A percentile compares a stretch with the other conserved stretches of the same genome.
phyloP scores from a whole-genome alignment of 176 grass and related monocot species.

The Canna indica region DNA sequence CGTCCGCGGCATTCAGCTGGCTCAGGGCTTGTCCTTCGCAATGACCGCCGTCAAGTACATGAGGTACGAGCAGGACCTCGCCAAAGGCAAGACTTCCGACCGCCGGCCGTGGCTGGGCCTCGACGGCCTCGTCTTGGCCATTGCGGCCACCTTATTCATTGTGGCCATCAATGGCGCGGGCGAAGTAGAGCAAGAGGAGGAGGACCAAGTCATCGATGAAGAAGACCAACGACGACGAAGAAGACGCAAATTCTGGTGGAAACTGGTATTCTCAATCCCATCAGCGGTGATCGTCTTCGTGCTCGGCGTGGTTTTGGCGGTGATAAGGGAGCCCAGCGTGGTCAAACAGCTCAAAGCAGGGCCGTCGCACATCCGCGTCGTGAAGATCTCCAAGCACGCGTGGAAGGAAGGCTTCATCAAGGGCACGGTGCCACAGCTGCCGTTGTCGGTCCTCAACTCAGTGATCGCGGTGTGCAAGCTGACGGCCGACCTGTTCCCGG shows the following conservation, averaged over 20 bases:
- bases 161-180: slow-evolving; percentile 60
- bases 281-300: slow-evolving; percentile 73
- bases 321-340: slow-evolving; percentile 47
- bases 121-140: slow-evolving; percentile 58
- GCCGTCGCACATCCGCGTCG: slow-evolving; percentile 40
- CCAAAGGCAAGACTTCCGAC: slow-evolving; percentile 34
- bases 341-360: slow-evolving; percentile 45
- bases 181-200: not conserved
- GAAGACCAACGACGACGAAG: not conserved
- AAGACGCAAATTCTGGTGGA: not conserved
- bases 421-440: slow-evolving; percentile 71
- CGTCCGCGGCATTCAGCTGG: slow-evolving; percentile 84
- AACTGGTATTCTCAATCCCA: slow-evolving; percentile 15
- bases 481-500: slow-evolving; percentile 64
- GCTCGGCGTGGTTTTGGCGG: slow-evolving; percentile 51
- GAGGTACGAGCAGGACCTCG: slow-evolving; percentile 57
- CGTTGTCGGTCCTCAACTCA: slow-evolving; percentile 78
- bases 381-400: slow-evolving; percentile 45
- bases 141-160: slow-evolving; percentile 50
- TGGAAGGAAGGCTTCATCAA: slow-evolving; percentile 77
- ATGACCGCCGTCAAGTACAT: slow-evolving; percentile 82
- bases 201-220: not conserved
- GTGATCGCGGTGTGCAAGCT: slow-evolving; percentile 87
- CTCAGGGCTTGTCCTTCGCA: slow-evolving; percentile 76
- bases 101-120: slow-evolving; percentile 47